A percentile compares a stretch with the other conserved stretches of the same genome.
These are phyloP conservation scores for Magnusiomyces sp. DNA, from an alignment of 1,139 yeast species.

Conservation along the genomic window DNA sequence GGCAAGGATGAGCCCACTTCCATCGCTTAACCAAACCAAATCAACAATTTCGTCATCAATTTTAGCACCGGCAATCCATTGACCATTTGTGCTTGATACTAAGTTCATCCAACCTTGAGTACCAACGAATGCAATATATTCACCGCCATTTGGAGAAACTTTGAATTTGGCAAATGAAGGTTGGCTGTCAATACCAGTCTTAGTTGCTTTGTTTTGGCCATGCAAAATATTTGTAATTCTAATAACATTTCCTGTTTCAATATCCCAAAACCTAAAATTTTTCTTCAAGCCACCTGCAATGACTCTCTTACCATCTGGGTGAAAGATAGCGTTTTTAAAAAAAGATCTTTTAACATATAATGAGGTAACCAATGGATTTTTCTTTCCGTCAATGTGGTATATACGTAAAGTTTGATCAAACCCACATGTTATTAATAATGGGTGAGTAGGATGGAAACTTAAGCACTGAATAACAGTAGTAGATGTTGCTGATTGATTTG, in stretches of 20 bases:
- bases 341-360: slow-evolving; percentile 74
- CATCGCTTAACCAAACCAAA: slow-evolving; percentile 54
- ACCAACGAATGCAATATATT: slow-evolving; percentile 68
- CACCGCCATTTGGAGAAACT: slow-evolving; percentile 55
- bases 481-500: slow-evolving; percentile 60
- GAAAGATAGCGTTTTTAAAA: slow-evolving; percentile 64
- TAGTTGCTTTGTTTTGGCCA: slow-evolving; percentile 41
- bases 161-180: slow-evolving; percentile 81
- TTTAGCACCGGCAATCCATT: slow-evolving; percentile 80
- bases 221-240: slow-evolving; percentile 88
- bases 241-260: slow-evolving; percentile 64
- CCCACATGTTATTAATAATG: slow-evolving; percentile 82
- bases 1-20: slow-evolving; percentile 50
- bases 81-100: slow-evolving; percentile 67
- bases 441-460: slow-evolving; percentile 78
- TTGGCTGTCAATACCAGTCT: slow-evolving; percentile 42
- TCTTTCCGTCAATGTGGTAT: slow-evolving; percentile 87
- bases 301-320: slow-evolving; percentile 46
- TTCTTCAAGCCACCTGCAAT: slow-evolving; percentile 89
- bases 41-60: slow-evolving; percentile 78
- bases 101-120: slow-evolving; percentile 87
- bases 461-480: slow-evolving; percentile 75
- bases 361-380: slow-evolving; percentile 73
- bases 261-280: slow-evolving; percentile 88
- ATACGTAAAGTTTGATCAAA: slow-evolving; percentile 82